Evolutionary conservation across 129 eudicot species (phyloP).

Genomic region (Mikania micrantha): DNA sequence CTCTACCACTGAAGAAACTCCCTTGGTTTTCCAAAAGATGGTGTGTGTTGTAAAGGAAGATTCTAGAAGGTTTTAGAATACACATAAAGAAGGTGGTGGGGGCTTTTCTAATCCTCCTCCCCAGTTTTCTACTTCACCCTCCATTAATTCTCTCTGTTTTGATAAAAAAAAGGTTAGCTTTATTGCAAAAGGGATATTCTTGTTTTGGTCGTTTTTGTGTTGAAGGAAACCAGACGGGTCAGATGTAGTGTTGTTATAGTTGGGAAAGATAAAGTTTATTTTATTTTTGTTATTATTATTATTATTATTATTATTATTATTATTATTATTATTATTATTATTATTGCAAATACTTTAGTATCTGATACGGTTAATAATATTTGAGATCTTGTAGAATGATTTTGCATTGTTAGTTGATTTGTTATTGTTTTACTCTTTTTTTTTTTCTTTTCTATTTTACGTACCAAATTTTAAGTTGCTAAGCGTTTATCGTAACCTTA

Average conservation of each 20-base stretch:
- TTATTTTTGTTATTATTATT: conserved; percentile 12
- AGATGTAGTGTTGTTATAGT: conserved; percentile 28
- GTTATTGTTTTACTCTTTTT: too few relatives aligned
- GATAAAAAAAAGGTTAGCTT: conserved; percentile 19
- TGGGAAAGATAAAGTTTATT: conserved; percentile 28
- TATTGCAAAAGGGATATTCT: conserved; percentile 25
- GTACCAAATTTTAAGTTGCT: too few relatives aligned
- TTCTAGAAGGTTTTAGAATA: conserved; percentile 19
- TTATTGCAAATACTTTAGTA: too few relatives aligned
- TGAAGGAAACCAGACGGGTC: conserved; percentile 51
- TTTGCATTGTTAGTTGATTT: not conserved
- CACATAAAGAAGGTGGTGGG: conserved; percentile 2
- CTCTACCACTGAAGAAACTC: not conserved
- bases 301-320: conserved; percentile 2
- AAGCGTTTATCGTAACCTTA: too few relatives aligned
- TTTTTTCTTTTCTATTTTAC: too few relatives aligned
- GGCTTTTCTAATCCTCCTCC: conserved; percentile 12
- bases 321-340: too few relatives aligned
- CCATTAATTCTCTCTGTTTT: conserved; percentile 21
- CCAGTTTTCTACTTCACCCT: conserved; percentile 26
- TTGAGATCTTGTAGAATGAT: too few relatives aligned
- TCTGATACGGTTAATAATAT: too few relatives aligned
- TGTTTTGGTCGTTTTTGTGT: conserved; percentile 3
- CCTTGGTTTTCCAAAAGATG: too few relatives aligned
- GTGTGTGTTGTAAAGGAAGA: too few relatives aligned